Evolutionary conservation across 768 basidiomycete genomes (phyloP), one percentile per base, ranked within the genome.

Genomic region (Hericium erinaceus): DNA sequence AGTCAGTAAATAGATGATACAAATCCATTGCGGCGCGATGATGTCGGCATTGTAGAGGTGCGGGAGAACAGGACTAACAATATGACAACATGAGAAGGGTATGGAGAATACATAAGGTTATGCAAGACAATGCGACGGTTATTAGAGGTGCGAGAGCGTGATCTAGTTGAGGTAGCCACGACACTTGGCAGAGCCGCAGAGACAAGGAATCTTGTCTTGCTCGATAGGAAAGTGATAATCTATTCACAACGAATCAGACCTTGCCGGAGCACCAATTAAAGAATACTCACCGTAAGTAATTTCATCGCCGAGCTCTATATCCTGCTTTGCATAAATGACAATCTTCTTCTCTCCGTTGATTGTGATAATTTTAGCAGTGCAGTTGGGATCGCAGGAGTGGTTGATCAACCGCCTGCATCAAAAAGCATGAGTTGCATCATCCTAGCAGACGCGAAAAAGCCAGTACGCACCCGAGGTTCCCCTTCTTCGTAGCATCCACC

Each of bases 181-280:
- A 74, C 95, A 98, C 73, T 89, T 89, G 63, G 79, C 76, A 65
- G 92, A 89, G 65, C 95, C 87, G 67, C 92, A 95, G 26, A 94
- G 77, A 76, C 92, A 94, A 57, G 89, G 89, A 65, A 95, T 94
- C 77, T 95, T 95, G 76, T 95, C 93, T 72, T 97, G 92, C 74
- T 99, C 97, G 68, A 97, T 89, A 48, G 97, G 95, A 77, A 99
- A 99, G 73, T 98, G 95, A 74, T 99, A 99, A 76, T 99, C 94
- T 94, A 67, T 5, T 57, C 28, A 39, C 18, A 12, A 48, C 15
- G 39, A 22, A 54, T 52, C 56, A 57, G 39, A 5, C 48, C 12
- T 48, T 11, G 52, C 10, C 4, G 26, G 33, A 15, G 54, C n/a
- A 26, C 39, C 38, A 26, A 6, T n/a, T 2, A n/a, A 4, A 9